A percentile compares a stretch with the other conserved stretches of the same genome.
Conservation (phyloP, 2,329 filamentous ascomycete species). For the Camillea tinctor region DNA sequence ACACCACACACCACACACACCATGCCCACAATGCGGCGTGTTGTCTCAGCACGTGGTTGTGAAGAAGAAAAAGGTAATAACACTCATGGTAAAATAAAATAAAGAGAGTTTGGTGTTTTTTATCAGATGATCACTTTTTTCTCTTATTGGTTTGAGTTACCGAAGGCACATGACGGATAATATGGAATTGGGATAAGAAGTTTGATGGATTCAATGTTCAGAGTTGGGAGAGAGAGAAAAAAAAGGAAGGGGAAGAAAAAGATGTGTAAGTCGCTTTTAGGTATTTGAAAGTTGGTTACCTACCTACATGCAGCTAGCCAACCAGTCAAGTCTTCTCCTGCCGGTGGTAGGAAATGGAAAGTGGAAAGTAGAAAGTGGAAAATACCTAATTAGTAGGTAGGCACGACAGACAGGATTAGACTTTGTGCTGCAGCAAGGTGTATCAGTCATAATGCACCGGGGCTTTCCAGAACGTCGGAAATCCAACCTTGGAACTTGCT, state of each 20-base stretch:
- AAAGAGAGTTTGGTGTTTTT: slow-evolving; percentile 2
- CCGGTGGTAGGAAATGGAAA: neutral
- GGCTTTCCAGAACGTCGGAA: slow-evolving; percentile 7
- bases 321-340: neutral
- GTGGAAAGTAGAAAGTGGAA: too few species aligned
- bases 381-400: neutral
- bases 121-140: slow-evolving; percentile 3
- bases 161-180: neutral
- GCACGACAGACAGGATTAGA: neutral
- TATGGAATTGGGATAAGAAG: neutral
- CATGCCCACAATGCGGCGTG: neutral
- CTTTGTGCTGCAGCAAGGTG: slow-evolving; percentile 12
- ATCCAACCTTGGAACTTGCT: slow-evolving; percentile 8
- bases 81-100: neutral
- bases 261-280: too few species aligned
- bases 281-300: too few species aligned
- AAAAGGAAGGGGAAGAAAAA: neutral
- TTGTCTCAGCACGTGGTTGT: slow-evolving; percentile 1
- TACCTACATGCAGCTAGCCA: neutral
- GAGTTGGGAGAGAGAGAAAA: neutral
- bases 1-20: neutral
- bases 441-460: slow-evolving; percentile 22
- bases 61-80: neutral
- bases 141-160: neutral
- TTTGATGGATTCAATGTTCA: too few species aligned